A percentile compares a stretch with the other conserved stretches of the same genome.
phyloP scores from a whole-genome alignment of 768 basidiomycete species.

The Mycena floridula region DNA sequence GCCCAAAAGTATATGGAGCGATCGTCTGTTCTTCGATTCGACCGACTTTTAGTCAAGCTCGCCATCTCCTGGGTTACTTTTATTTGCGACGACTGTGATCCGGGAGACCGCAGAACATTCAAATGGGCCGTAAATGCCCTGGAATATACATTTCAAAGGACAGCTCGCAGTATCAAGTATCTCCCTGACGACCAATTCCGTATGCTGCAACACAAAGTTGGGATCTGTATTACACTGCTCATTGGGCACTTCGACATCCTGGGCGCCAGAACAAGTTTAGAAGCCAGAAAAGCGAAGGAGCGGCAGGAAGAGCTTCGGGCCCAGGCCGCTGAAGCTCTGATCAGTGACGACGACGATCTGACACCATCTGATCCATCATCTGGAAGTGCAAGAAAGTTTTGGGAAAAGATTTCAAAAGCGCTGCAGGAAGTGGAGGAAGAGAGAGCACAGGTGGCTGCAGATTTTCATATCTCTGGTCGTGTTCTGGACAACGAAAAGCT shows the following conservation, averaged over 20 bases:
- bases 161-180: slow-evolving; percentile 84
- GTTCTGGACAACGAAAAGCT: slow-evolving; percentile 91
- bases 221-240: slow-evolving; percentile 93
- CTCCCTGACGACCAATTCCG: slow-evolving; percentile 87
- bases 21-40: slow-evolving; percentile 64
- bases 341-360: slow-evolving; percentile 43
- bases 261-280: slow-evolving; percentile 82
- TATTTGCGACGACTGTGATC: slow-evolving; percentile 97
- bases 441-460: slow-evolving; percentile 53
- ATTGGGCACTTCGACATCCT: slow-evolving; percentile 98
- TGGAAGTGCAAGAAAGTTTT: slow-evolving; percentile 63
- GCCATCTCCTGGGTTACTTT: slow-evolving; percentile 98
- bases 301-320: slow-evolving; percentile 55
- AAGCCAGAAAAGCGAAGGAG: slow-evolving; percentile 89
- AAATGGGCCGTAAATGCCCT: slow-evolving; percentile 97
- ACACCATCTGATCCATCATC: slow-evolving; percentile 26
- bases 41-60: slow-evolving; percentile 76
- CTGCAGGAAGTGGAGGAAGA: slow-evolving; percentile 60
- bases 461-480: slow-evolving; percentile 78
- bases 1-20: slow-evolving; percentile 86
- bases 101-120: slow-evolving; percentile 92
- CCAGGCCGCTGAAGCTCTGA: slow-evolving; percentile 45
- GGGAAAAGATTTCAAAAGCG: slow-evolving; percentile 62
- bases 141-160: slow-evolving; percentile 86
- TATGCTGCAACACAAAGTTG: slow-evolving; percentile 85